Evolutionary conservation across 441 rosid species (phyloP), one percentile per base, ranked within the genome.

Genomic region (Populus hybrid): DNA sequence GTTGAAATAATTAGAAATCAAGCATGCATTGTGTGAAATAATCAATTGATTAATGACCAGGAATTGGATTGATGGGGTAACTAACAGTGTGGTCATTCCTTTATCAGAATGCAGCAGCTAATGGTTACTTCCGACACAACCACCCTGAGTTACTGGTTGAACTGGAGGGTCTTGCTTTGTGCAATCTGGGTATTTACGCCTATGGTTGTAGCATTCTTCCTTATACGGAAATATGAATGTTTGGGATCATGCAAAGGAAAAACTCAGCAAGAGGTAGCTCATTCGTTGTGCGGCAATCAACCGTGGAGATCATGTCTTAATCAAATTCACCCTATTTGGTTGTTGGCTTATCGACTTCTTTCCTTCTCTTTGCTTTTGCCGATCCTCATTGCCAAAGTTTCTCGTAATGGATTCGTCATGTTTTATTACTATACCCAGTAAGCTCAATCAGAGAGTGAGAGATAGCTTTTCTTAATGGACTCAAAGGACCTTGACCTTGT

Each of bases 371-470:
- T 92, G 82, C 97, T 93, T 75, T 75, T 92, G 59, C 68, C 77
- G 1, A 70, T 90, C 80, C 82, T 89, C 23, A 74, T 84, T 59
- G 88, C 76, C 86, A 88, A 83, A 61, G 78, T 87, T 59, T 76
- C 86, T 77, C 61, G 74, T 4, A 91, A 87, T 81, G 98, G 98
- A 45, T 88, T 88, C 73, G 79, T 80, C 87, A 89, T 91, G 75
- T 92, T 83, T 86, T 91, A 79, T 90, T 95, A 84, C 84, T 95
- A 95, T 74, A 94, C 99, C 4, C 94, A 88, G 99, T 93, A 92
- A 87, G 90, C 29, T 64, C 14, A 64, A 10, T 64, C 12, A 69
- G 36, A 6, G 21, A 21, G 45, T 31, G 9, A 38, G 12, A n/a
- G 45, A 20, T 4, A 3, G 5, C 24, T 69, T 6, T 35, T 33